phyloP scores from a whole-genome alignment of 176 grass and related monocot species.

The Poa pratensis region DNA sequence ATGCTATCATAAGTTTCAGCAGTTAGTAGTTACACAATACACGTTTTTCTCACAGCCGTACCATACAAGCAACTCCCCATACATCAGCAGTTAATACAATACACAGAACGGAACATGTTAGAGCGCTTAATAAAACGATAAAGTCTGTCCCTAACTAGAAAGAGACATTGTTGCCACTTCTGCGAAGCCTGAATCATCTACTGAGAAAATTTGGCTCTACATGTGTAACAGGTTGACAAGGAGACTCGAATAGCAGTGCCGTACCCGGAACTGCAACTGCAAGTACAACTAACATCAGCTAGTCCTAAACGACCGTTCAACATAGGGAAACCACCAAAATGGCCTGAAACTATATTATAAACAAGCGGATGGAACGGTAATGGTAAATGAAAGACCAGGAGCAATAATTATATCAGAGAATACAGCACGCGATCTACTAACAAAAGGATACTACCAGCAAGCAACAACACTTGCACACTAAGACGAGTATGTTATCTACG shows the following conservation, averaged over 20 bases:
- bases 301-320: slow-evolving; percentile 20
- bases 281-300: not conserved
- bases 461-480: slow-evolving; percentile 10
- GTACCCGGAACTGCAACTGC: slow-evolving; percentile 22
- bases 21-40: not conserved
- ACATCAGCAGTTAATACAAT: not conserved
- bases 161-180: not conserved
- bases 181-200: slow-evolving; percentile 5
- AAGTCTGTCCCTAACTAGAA: not conserved
- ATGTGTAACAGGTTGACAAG: not conserved
- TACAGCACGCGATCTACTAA: slow-evolving; percentile 10
- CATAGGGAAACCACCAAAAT: slow-evolving; percentile 17
- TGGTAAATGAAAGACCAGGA: not conserved
- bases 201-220: slow-evolving; percentile 4
- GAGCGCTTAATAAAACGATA: not conserved
- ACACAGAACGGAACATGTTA: not conserved
- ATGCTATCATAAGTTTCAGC: slow-evolving; percentile 23
- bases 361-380: not conserved
- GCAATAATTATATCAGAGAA: slow-evolving; percentile 27
- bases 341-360: not conserved
- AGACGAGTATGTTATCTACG: slow-evolving; percentile 7
- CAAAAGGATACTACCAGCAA: slow-evolving; percentile 13
- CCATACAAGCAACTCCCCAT: not conserved
- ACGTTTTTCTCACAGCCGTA: not conserved
- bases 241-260: slow-evolving; percentile 14